Conservation (phyloP, 78 protist species). For the Speleostelium caveatum region DNA sequence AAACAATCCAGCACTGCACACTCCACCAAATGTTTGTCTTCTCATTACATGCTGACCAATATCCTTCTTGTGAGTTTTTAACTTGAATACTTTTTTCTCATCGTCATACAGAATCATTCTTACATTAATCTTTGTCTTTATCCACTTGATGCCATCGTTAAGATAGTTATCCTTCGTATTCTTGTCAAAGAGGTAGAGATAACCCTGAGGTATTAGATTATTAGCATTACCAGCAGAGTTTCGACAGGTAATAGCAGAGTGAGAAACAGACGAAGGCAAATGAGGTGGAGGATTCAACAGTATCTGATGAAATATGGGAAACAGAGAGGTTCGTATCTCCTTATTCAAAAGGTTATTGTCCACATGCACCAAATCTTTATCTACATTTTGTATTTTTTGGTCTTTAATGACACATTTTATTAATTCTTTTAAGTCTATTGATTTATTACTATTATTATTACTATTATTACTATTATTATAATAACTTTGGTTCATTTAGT, state of each 20-base stretch:
- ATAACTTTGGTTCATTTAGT: background rate
- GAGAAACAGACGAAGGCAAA: slow-evolving; percentile 1
- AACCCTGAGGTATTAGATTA: slow-evolving; percentile 31
- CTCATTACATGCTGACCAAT: slow-evolving; percentile 63
- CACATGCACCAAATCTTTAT: background rate
- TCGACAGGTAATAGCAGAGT: background rate
- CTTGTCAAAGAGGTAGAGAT: slow-evolving; percentile 66
- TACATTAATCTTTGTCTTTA: slow-evolving; percentile 66
- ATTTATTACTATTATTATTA: background rate
- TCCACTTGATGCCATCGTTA: slow-evolving; percentile 75
- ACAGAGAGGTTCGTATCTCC: slow-evolving; percentile 42
- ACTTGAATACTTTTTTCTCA: slow-evolving; percentile 19
- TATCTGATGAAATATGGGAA: slow-evolving; percentile 43
- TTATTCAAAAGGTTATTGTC: slow-evolving; percentile 40
- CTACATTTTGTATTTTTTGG: background rate
- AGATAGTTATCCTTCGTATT: slow-evolving; percentile 10
- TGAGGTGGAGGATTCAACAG: slow-evolving; percentile 16
- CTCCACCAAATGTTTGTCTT: slow-evolving; percentile 63
- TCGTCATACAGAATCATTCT: slow-evolving; percentile 61
- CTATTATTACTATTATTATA: background rate
- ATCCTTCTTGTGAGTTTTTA: slow-evolving; percentile 80
- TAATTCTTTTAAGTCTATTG: background rate
- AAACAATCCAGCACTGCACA: slow-evolving; percentile 30
- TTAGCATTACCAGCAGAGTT: background rate
- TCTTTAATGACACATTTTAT: background rate